Evolutionary conservation across 768 basidiomycete genomes (phyloP).

Genomic region (Serendipita vermifera): DNA sequence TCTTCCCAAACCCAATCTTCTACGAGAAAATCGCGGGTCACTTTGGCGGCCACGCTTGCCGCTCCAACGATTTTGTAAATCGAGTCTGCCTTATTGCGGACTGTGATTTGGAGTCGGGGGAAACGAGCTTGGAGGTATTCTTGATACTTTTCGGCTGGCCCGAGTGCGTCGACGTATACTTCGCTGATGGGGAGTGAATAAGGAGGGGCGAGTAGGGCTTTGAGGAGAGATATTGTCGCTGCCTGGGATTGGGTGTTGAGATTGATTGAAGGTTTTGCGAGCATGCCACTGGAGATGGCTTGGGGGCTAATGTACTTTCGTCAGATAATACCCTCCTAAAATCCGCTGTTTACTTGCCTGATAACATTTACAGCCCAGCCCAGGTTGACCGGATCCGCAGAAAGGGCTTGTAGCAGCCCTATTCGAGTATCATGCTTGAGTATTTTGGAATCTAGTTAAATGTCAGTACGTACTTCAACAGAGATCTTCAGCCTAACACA

Average conservation of each 20-base stretch:
- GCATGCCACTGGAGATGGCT: slow-evolving; percentile 85
- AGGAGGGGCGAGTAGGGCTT: slow-evolving; percentile 54
- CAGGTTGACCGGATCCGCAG: slow-evolving; percentile 54
- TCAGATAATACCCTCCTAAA: too few relatives aligned
- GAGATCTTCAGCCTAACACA: slow-evolving; percentile 22
- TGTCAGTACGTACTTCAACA: background rate
- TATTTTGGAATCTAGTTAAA: slow-evolving; percentile 72
- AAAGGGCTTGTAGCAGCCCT: slow-evolving; percentile 49
- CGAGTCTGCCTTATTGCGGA: slow-evolving; percentile 87
- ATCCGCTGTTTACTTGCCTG: slow-evolving; percentile 42
- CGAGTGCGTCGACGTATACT: slow-evolving; percentile 93
- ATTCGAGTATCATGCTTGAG: slow-evolving; percentile 60
- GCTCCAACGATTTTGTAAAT: slow-evolving; percentile 95
- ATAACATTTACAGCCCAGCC: slow-evolving; percentile 76
- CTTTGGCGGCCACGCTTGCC: slow-evolving; percentile 96
- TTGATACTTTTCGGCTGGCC: slow-evolving; percentile 75
- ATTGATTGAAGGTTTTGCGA: slow-evolving; percentile 68
- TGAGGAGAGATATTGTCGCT: slow-evolving; percentile 80
- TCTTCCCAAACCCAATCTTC: slow-evolving; percentile 79
- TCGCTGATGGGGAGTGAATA: slow-evolving; percentile 21
- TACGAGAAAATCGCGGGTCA: slow-evolving; percentile 83
- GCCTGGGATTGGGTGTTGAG: slow-evolving; percentile 81
- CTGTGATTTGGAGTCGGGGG: slow-evolving; percentile 76
- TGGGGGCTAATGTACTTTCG: slow-evolving; percentile 84
- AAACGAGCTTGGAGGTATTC: slow-evolving; percentile 68